Conservation (phyloP, 176 grass and related monocot genomes). For the Musa troglodytarum region DNA sequence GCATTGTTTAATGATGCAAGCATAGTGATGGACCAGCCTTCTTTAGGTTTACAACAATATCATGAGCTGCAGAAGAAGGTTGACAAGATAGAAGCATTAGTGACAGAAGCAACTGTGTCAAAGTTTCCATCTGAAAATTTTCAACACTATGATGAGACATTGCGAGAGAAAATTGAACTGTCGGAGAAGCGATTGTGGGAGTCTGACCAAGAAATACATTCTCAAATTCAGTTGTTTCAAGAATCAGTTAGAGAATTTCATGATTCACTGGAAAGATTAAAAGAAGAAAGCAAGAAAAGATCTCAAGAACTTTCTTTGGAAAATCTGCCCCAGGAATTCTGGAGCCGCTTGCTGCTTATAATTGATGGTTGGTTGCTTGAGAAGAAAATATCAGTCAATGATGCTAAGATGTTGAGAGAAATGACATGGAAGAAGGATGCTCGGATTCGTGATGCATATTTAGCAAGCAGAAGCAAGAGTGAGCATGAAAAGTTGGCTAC, state of each 20-base stretch:
- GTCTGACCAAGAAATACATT: constrained; percentile 59
- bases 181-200: constrained; percentile 52
- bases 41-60: constrained; percentile 25
- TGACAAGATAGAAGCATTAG: constrained; percentile 36
- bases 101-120: constrained; percentile 39
- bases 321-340: constrained; percentile 55
- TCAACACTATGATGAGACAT: constrained; percentile 39
- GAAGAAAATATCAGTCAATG: constrained; percentile 62
- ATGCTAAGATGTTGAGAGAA: constrained; percentile 56
- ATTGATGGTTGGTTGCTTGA: constrained; percentile 92
- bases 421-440: constrained; percentile 71
- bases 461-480: constrained; percentile 56
- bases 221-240: constrained; percentile 73
- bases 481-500: constrained; percentile 61
- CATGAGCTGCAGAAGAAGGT: constrained; percentile 45
- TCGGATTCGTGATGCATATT: constrained; percentile 57
- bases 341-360: constrained; percentile 71
- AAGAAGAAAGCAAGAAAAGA: constrained; percentile 58
- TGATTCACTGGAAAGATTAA: constrained; percentile 54
- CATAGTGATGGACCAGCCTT: constrained; percentile 40
- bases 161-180: constrained; percentile 52
- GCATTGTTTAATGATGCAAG: constrained; percentile 39
- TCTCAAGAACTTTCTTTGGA: constrained; percentile 31
- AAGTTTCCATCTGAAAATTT: constrained; percentile 30
- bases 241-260: constrained; percentile 74